phyloP scores from a whole-genome alignment of 2,329 filamentous ascomycete genomes.

The Zymoseptoria ardabiliae region DNA sequence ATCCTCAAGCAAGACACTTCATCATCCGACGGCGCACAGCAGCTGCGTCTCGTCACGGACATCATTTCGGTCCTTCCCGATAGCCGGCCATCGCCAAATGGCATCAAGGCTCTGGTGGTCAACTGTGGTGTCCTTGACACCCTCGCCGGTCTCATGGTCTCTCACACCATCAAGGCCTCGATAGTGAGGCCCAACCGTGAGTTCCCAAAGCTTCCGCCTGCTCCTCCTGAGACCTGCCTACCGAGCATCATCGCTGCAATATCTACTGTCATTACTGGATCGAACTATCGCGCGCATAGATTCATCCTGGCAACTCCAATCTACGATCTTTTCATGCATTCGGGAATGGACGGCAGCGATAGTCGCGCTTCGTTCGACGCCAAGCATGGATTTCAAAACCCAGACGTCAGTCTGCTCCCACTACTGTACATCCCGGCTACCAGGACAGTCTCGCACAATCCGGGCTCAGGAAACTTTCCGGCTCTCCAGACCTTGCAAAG shows the following conservation, averaged over 20 bases:
- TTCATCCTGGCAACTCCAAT: slow-evolving; percentile 42
- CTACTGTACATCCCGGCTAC: slow-evolving; percentile 37
- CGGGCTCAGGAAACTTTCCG: slow-evolving; percentile 37
- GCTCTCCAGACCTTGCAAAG: slow-evolving; percentile 32
- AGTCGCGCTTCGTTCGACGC: slow-evolving; percentile 20
- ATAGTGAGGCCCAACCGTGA: slow-evolving; percentile 22
- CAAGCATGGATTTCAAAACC: slow-evolving; percentile 19
- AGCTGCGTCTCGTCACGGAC: slow-evolving; percentile 54
- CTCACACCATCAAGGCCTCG: slow-evolving; percentile 42
- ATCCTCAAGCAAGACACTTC: slow-evolving; percentile 57
- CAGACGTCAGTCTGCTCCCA: slow-evolving; percentile 20
- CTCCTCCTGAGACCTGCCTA: slow-evolving; percentile 51
- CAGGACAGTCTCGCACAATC: slow-evolving; percentile 25
- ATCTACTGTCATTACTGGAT: slow-evolving; percentile 67
- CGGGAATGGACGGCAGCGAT: slow-evolving; percentile 15
- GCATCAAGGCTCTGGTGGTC: slow-evolving; percentile 63
- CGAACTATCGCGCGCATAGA: slow-evolving; percentile 67
- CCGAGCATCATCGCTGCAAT: slow-evolving; percentile 70
- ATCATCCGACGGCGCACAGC: slow-evolving; percentile 49
- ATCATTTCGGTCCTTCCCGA: slow-evolving; percentile 58
- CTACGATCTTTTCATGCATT: slow-evolving; percentile 23
- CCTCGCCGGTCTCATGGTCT: slow-evolving; percentile 64
- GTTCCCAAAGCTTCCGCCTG: slow-evolving; percentile 37
- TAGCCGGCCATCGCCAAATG: slow-evolving; percentile 43
- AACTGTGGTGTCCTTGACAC: slow-evolving; percentile 69